Evolutionary conservation across 352 stramenopile genomes (phyloP).

Genomic region (Phytophthora fragariae): DNA sequence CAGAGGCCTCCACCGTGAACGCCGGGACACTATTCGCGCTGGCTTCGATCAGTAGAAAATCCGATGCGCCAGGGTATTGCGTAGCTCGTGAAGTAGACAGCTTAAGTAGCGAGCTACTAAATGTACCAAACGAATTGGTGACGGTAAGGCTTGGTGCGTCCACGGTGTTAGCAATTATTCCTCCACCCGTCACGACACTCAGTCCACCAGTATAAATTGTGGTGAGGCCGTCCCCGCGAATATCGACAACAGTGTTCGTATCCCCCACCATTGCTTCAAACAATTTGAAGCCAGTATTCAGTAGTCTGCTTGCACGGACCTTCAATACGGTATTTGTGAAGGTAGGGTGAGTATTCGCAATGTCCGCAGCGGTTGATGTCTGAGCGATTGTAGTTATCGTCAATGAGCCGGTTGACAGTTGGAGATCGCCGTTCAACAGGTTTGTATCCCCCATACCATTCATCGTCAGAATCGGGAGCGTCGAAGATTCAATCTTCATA

Average conservation of each 20-base stretch:
- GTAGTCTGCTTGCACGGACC: conserved; percentile 35
- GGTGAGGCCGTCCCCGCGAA: conserved; percentile 56
- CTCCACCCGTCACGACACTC: conserved; percentile 45
- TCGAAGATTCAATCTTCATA: conserved; percentile 59
- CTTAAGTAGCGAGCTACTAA: conserved; percentile 39
- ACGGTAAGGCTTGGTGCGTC: conserved; percentile 36
- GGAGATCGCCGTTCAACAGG: conserved; percentile 54
- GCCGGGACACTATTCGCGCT: conserved; percentile 33
- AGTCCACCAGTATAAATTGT: conserved; percentile 56
- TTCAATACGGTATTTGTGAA: conserved; percentile 51
- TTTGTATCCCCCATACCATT: conserved; percentile 60
- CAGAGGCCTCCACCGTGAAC: conserved; percentile 60
- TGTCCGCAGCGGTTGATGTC: conserved; percentile 35
- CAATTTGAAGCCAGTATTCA: conserved; percentile 49
- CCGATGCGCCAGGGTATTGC: conserved; percentile 34
- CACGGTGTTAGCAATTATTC: conserved; percentile 45
- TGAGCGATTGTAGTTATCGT: conserved; percentile 43
- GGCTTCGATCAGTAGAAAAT: conserved; percentile 54
- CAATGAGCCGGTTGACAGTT: conserved; percentile 61
- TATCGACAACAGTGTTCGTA: conserved; percentile 44
- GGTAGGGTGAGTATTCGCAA: conserved; percentile 41
- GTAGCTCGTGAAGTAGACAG: conserved; percentile 28
- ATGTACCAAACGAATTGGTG: conserved; percentile 34
- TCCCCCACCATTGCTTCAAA: conserved; percentile 43
- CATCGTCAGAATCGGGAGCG: conserved; percentile 63